A percentile compares a stretch with the other conserved stretches of the same genome.
These are phyloP conservation scores for Fonsecaea pedrosoi DNA, from an alignment of 2,329 filamentous ascomycete species.

Conservation along the genomic window DNA sequence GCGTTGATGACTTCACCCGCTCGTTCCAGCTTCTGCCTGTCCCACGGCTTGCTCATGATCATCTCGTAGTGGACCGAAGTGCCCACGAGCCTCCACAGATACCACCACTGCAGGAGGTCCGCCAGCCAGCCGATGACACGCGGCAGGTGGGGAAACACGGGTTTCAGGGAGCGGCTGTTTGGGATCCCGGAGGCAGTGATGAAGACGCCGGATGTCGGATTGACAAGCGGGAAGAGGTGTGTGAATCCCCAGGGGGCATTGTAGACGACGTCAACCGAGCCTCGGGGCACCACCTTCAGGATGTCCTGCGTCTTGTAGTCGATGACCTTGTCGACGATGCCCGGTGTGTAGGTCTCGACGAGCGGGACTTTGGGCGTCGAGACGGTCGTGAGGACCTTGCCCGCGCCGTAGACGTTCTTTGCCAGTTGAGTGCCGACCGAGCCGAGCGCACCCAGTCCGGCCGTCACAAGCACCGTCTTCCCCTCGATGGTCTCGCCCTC, in stretches of 20 bases:
- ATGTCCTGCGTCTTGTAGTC: constrained; percentile 5
- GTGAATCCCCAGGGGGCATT: constrained; percentile 1
- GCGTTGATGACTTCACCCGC: constrained; percentile 4
- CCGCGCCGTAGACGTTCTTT: constrained; percentile 58
- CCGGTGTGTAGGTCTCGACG: constrained; percentile 7
- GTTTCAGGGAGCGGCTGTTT: neutral
- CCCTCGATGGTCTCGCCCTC: constrained; percentile 57
- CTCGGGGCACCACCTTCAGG: neutral
- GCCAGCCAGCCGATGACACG: neutral
- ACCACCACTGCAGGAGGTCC: constrained; percentile 7
- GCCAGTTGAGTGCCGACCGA: constrained; percentile 54
- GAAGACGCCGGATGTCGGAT: too few relatives aligned
- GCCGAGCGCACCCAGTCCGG: constrained; percentile 42
- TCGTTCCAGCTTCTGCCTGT: constrained; percentile 4
- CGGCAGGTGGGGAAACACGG: neutral
- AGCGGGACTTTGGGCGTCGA: constrained; percentile 58
- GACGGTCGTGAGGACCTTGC: constrained; percentile 58
- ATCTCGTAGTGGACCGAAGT: constrained; percentile 8
- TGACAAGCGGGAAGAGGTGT: neutral
- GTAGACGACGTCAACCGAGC: constrained; percentile 6
- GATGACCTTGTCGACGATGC: constrained; percentile 7
- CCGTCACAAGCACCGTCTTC: constrained; percentile 61
- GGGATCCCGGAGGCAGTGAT: too few relatives aligned
- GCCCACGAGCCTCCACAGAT: constrained; percentile 7
- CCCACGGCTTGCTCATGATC: constrained; percentile 2